Percentiles rank a stretch among this genome's conserved stretches.
phyloP scores from a whole-genome alignment of 306 rosid species.

The Urtica urens region DNA sequence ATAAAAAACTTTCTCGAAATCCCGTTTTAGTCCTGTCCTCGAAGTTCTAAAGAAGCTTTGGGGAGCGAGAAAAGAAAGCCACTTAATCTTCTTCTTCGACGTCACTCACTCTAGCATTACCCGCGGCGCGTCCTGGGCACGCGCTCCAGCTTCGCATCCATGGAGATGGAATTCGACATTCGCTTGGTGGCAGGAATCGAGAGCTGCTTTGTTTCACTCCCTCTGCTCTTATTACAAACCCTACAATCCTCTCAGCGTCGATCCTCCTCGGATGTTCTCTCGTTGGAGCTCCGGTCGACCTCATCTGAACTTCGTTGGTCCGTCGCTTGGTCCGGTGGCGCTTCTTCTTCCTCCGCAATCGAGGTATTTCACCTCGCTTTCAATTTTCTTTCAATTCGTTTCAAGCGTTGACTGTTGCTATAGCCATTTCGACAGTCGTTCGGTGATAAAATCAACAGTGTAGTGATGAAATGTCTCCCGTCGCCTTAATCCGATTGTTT shows the following conservation, averaged over 20 bases:
- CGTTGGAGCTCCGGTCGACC: constrained; percentile 62
- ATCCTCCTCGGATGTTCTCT: constrained; percentile 45
- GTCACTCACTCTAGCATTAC: neutral
- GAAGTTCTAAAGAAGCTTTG: neutral
- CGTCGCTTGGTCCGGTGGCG: constrained; percentile 91
- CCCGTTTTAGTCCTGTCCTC: neutral
- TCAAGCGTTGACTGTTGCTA: neutral
- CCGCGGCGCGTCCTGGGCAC: neutral
- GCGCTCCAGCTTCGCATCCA: neutral
- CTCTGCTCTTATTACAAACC: constrained; percentile 54
- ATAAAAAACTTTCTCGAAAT: no score
- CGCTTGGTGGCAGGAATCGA: constrained; percentile 42
- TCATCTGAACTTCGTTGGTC: constrained; percentile 32
- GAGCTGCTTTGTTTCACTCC: constrained; percentile 71
- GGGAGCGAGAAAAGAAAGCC: neutral
- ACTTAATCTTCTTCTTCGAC: neutral
- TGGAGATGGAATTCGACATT: constrained; percentile 63
- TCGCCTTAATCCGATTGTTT: no score
- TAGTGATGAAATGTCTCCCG: no score
- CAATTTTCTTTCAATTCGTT: neutral
- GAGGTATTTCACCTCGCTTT: constrained; percentile 31
- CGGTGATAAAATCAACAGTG: no score
- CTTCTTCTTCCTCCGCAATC: constrained; percentile 54
- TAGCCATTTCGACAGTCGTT: neutral
- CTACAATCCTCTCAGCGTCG: constrained; percentile 38